Evolutionary conservation across 129 eudicot genomes (phyloP), one percentile per base, ranked within the genome.

Genomic region (Deinandra increscens): DNA sequence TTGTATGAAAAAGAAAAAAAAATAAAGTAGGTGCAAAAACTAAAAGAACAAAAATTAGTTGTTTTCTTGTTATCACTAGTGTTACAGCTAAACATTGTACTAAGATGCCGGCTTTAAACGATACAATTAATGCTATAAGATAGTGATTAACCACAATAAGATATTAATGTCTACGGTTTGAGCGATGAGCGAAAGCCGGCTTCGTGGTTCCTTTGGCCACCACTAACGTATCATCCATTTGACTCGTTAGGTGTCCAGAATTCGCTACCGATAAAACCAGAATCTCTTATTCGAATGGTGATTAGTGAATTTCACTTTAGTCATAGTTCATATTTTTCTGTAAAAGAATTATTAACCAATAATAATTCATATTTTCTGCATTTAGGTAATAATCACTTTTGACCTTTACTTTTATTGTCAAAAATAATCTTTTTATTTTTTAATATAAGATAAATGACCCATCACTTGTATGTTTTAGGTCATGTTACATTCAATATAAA

Each of bases 51-150:
- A 53, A 60, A 53, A 64, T 18, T 61, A 12, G 56, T 51, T 77
- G 66, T 58, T 58, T 44, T 68, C 80, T 75, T 75, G 69, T 77
- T 69, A 77, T 70, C 81, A 58, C 76, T 77, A 60, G 71, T 77
- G 81, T 54, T 77, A 77, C 81, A 77, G 81, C 81, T 77, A 77
- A 77, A 69, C 65, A 60, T 77, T 48, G 76, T 76, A 56, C 76
- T 61, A 69, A 69, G 41, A 53, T 77, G 81, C 81, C 81, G 81
- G 81, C 81, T 77, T 26, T 60, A 49, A 49, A 61, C 81, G 81
- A 77, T 69, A 77, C 81, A 77, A 77, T 77, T 77, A 63, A 77
- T 50, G 76, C 75, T 69, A 38, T n/a, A 76, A 60, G 71, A 69
- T 69, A 62, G 66, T 41, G 64, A 76, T 77, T 12, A 76, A 36